Evolutionary conservation across 1,284 basidiomycete genomes (phyloP), one percentile per base, ranked within the genome.

Genomic region (Malassezia furfur): DNA sequence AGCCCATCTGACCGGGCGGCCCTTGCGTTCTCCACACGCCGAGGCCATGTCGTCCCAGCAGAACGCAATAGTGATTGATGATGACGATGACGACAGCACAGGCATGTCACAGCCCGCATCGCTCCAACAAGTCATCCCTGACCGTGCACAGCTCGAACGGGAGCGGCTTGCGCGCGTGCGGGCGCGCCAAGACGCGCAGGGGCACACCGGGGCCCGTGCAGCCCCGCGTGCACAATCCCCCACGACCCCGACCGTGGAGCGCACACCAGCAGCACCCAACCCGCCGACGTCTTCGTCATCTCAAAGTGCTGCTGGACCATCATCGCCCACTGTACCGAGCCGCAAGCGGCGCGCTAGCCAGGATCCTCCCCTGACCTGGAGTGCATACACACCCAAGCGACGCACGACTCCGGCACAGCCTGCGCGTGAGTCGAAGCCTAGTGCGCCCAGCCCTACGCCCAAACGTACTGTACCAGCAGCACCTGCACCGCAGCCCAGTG

Each of bases 81-180:
- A 38, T 32, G 25, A 44, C 14, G 43, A 36, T 22, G 19, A 44
- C 8, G 41, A 36, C 12, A 11, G 3, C 11, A 22, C 15, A 22
- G 10, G 25, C 45, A 28, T 12, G n/a, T 5, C 14, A 15, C 28
- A 6, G n/a, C 38, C 36, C 7, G 12, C 39, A 6, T 40, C 54
- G n/a, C 40, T 61, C 6, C 28, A 44, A 2, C 15, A 19, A 15
- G 50, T 66, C 12, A 31, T 70, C 0, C 63, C 67, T 0, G 61
- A 71, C 43, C 61, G 70, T 14, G 35, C 39, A 2, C 63, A 67
- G 50, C 51, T 72, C 6, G 70, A 72, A 49, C 45, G 47, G 3
- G 70, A 68, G 50, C 36, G 70, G 5, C 58, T 59, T 25, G 57
- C 63, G 17, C 52, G 70, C 9, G 62, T 51, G 7, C 52, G 56